Conservation (phyloP, 257 asterid genomes). For the Forsythia suspensa region DNA sequence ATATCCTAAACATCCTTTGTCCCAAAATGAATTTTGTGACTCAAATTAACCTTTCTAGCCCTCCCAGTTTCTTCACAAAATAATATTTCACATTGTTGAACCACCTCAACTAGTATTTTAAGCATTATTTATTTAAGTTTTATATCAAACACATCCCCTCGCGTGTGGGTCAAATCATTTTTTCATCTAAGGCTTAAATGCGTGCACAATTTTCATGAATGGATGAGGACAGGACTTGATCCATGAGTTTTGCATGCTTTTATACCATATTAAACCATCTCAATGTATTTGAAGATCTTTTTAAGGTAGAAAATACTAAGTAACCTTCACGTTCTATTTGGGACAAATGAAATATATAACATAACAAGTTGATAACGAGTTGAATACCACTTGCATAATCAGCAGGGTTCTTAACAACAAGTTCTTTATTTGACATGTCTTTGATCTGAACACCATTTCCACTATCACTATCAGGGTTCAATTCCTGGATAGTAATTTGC, state of each 20-base stretch:
- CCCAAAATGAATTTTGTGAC: neutral
- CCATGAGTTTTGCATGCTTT: neutral
- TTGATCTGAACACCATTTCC: slow-evolving; percentile 27
- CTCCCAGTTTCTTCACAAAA: neutral
- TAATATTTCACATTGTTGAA: no score
- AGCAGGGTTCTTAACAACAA: slow-evolving; percentile 32
- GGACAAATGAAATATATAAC: neutral
- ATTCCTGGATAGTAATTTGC: slow-evolving; percentile 65
- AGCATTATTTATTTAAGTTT: neutral
- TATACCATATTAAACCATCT: neutral
- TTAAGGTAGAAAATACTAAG: neutral
- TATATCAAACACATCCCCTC: neutral
- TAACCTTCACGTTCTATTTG: neutral
- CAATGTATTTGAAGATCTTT: neutral
- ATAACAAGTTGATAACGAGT: neutral
- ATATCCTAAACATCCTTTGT: neutral
- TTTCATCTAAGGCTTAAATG: neutral
- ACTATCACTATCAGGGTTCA: slow-evolving; percentile 50
- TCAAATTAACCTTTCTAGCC: neutral
- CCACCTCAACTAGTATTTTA: no score
- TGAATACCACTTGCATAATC: slow-evolving; percentile 38
- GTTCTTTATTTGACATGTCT: slow-evolving; percentile 42
- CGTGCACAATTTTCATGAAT: neutral
- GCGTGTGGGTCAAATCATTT: neutral
- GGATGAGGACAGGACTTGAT: neutral